Percentiles rank a stretch among this genome's conserved stretches.
Conservation (phyloP, 768 basidiomycete species). For the Tephrocybe sp. region DNA sequence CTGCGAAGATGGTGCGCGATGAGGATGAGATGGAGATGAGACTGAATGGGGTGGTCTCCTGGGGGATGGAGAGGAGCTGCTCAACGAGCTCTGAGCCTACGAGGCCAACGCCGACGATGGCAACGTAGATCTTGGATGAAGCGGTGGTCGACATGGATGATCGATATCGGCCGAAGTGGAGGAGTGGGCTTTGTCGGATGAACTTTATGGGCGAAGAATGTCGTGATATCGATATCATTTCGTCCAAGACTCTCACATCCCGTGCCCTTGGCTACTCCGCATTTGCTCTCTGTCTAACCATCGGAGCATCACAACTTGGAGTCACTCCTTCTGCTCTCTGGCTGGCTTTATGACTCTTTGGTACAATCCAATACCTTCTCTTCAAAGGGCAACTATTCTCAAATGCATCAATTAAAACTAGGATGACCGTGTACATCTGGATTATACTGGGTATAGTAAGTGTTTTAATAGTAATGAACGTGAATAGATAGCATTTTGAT, state of each 20-base stretch:
- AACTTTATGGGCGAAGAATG: constrained; percentile 5
- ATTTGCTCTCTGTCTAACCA: not conserved
- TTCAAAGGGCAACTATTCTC: no score
- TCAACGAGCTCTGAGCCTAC: constrained; percentile 86
- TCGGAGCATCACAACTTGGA: not conserved
- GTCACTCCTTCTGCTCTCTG: not conserved
- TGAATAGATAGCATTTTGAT: not conserved
- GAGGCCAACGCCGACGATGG: constrained; percentile 88
- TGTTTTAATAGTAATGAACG: not conserved
- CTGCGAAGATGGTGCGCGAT: constrained; percentile 53
- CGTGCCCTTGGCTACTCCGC: constrained; percentile 1
- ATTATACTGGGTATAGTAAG: not conserved
- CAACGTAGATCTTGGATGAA: constrained; percentile 46
- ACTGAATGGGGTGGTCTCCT: constrained; percentile 51
- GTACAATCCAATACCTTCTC: no score
- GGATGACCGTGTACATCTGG: constrained; percentile 1
- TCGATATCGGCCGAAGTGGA: constrained; percentile 10
- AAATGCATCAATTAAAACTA: not conserved
- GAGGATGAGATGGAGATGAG: constrained; percentile 72
- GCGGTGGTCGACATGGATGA: constrained; percentile 15
- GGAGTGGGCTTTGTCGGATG: constrained; percentile 3
- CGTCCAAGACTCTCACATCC: no score
- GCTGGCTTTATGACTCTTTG: no score
- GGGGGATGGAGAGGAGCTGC: constrained; percentile 70
- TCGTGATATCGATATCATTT: constrained; percentile 14